Evolutionary conservation across 768 basidiomycete genomes (phyloP).

Genomic region (Phanerochaete carnosa): DNA sequence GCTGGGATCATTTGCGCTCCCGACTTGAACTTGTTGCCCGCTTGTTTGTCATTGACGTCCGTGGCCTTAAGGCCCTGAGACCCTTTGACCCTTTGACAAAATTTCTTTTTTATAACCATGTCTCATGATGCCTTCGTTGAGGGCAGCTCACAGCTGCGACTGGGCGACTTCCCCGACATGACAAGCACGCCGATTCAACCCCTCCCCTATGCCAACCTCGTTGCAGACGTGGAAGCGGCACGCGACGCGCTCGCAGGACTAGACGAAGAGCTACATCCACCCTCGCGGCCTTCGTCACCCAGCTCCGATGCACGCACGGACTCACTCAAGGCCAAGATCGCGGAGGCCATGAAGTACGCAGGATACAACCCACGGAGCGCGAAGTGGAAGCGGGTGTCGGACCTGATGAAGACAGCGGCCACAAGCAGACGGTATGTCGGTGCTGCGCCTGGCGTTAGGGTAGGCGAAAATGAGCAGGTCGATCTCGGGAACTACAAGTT

Average conservation of each 20-base stretch:
- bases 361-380: constrained; percentile 24
- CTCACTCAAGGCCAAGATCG: constrained; percentile 21
- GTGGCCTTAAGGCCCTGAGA: too few relatives aligned
- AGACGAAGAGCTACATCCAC: constrained; percentile 29
- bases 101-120: not conserved
- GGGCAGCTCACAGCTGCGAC: not conserved
- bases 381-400: constrained; percentile 43
- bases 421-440: constrained; percentile 34
- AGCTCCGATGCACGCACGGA: constrained; percentile 28
- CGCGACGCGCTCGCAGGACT: not conserved
- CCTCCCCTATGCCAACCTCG: not conserved
- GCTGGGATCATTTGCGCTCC: too few relatives aligned
- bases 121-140: not conserved
- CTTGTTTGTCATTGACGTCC: not conserved
- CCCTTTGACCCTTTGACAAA: too few relatives aligned
- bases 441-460: constrained; percentile 16
- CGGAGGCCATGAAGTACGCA: not conserved
- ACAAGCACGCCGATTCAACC: constrained; percentile 1
- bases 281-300: constrained; percentile 34
- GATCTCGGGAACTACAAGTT: constrained; percentile 23
- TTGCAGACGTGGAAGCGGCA: not conserved
- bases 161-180: not conserved
- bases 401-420: constrained; percentile 37
- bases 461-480: constrained; percentile 23
- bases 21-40: too few relatives aligned